Evolutionary conservation across 2,329 filamentous ascomycete species (phyloP).

Genomic region (Ophiostoma sp.): DNA sequence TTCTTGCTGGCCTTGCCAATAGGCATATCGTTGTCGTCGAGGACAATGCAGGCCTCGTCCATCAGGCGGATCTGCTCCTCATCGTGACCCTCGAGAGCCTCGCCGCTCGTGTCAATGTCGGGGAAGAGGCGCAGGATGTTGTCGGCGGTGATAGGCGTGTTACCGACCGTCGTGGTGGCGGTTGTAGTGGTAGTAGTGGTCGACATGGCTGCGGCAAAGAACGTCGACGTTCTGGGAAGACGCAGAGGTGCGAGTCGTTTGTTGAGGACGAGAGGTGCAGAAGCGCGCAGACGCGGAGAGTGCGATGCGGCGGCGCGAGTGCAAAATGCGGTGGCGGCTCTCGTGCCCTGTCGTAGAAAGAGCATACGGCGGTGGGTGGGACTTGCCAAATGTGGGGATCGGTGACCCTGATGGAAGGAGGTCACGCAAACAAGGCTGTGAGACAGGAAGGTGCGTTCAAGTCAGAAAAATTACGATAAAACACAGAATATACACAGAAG

Average conservation of each 20-base stretch:
- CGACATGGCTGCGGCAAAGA: slow-evolving; percentile 25
- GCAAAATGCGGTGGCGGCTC: slow-evolving; percentile 7
- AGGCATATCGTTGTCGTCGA: slow-evolving; percentile 86
- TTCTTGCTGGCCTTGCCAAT: slow-evolving; percentile 99
- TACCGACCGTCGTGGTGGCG: slow-evolving; percentile 49
- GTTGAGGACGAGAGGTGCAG: slow-evolving; percentile 1
- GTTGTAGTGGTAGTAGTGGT: slow-evolving; percentile 26
- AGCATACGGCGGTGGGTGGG: slow-evolving; percentile 5
- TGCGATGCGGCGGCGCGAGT: slow-evolving; percentile 12
- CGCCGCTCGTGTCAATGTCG: slow-evolving; percentile 70
- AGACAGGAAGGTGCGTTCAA: not conserved
- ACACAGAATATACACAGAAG: too few relatives aligned
- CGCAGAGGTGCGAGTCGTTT: not conserved
- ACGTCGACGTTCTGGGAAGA: not conserved
- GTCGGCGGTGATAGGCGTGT: slow-evolving; percentile 73
- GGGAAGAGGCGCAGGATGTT: slow-evolving; percentile 87
- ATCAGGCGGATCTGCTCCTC: slow-evolving; percentile 97
- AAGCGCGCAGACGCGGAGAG: not conserved
- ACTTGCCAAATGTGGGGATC: not conserved
- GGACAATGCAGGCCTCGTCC: slow-evolving; percentile 98
- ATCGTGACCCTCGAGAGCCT: slow-evolving; percentile 86
- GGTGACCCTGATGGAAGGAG: not conserved
- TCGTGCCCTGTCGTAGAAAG: slow-evolving; percentile 20
- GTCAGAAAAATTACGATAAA: not conserved
- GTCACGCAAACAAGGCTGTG: not conserved